Evolutionary conservation across 305 asterid species (phyloP).

Genomic region (Solanum aculeatissimum): DNA sequence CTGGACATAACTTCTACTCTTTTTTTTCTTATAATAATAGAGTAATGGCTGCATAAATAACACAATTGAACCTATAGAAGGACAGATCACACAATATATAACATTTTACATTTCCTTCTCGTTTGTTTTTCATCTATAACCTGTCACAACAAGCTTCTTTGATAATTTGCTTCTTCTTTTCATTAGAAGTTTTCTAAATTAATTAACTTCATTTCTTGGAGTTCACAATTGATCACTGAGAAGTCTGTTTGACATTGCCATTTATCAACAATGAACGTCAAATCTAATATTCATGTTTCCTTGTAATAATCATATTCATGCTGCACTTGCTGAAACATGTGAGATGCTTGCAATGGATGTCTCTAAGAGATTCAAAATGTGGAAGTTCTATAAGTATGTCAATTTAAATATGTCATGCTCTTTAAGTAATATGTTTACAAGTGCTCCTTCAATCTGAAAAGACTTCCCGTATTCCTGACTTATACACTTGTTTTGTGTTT

Average conservation of each 20-base stretch:
- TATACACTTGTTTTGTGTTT: background rate
- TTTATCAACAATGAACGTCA: background rate
- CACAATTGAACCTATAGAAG: background rate
- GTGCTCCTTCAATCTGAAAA: background rate
- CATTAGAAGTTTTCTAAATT: background rate
- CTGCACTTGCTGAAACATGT: background rate
- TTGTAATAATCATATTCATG: background rate
- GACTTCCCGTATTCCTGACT: background rate
- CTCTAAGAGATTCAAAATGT: background rate
- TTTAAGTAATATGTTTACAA: background rate
- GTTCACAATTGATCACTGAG: background rate
- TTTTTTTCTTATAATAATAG: background rate
- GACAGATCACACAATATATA: background rate
- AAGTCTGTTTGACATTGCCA: background rate
- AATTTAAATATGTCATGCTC: background rate
- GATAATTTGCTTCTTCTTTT: background rate
- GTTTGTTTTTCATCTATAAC: background rate
- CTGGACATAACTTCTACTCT: background rate
- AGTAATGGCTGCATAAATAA: background rate
- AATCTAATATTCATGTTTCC: background rate
- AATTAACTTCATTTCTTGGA: background rate
- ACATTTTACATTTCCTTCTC: background rate
- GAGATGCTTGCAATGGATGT: background rate
- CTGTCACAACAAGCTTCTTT: background rate
- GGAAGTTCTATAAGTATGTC: background rate